Conservation (phyloP, 1,139 yeast species). For the Pichia sp. region DNA sequence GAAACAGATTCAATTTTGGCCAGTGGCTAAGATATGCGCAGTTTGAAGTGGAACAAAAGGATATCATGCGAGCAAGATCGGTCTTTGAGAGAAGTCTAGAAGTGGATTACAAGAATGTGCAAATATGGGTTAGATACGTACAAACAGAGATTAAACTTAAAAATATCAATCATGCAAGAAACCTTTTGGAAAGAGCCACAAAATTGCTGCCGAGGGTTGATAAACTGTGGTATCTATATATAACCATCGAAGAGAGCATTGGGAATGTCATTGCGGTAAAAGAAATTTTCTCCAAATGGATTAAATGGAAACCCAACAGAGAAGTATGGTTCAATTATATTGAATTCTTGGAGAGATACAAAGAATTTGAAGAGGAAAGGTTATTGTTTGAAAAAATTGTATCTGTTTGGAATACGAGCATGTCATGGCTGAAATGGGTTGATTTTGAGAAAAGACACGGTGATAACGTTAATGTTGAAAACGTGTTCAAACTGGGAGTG, state of each 20-base stretch:
- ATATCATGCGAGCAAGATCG: slow-evolving; percentile 68
- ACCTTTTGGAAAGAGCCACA: slow-evolving; percentile 72
- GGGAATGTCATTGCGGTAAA: slow-evolving; percentile 59
- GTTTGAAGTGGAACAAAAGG: slow-evolving; percentile 79
- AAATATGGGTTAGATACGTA: slow-evolving; percentile 80
- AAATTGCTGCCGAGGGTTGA: slow-evolving; percentile 68
- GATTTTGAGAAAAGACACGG: slow-evolving; percentile 53
- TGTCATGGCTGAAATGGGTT: slow-evolving; percentile 62
- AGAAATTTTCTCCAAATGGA: slow-evolving; percentile 70
- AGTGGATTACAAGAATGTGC: slow-evolving; percentile 64
- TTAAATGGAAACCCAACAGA: slow-evolving; percentile 59
- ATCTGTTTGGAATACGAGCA: slow-evolving; percentile 39
- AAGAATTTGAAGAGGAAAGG: slow-evolving; percentile 52
- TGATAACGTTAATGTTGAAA: slow-evolving; percentile 38
- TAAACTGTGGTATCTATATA: slow-evolving; percentile 80
- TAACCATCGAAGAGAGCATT: slow-evolving; percentile 74
- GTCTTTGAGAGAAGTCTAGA: slow-evolving; percentile 82
- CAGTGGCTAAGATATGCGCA: slow-evolving; percentile 93
- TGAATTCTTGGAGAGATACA: slow-evolving; percentile 61
- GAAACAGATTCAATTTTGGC: slow-evolving; percentile 71
- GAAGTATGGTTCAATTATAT: slow-evolving; percentile 72
- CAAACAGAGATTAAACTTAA: slow-evolving; percentile 66
- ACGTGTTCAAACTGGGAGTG: slow-evolving; percentile 60
- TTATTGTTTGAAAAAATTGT: slow-evolving; percentile 50
- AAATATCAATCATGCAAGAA: slow-evolving; percentile 84